Percentiles rank a stretch among this genome's conserved stretches.
These are phyloP conservation scores for Zangia roseola DNA, from an alignment of 768 basidiomycete species.

Conservation along the genomic window DNA sequence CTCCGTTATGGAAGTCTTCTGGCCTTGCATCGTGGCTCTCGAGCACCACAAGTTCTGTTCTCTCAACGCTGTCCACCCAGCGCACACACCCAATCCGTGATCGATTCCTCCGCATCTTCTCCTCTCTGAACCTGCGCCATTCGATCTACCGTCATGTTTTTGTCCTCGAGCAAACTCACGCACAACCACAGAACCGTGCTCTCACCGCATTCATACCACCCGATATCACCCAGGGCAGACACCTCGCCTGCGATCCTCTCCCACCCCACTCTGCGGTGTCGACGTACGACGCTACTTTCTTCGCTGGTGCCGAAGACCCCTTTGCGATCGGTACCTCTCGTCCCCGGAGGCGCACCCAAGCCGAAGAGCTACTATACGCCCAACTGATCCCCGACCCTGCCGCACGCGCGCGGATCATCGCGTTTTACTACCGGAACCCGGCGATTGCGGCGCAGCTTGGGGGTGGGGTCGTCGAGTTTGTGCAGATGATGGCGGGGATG, in stretches of 20 bases:
- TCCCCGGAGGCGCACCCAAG: conserved; percentile 39
- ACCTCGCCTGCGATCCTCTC: conserved; percentile 82
- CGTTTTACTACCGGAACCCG: conserved; percentile 58
- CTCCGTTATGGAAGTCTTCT: conserved; percentile 79
- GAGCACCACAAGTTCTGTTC: conserved; percentile 44
- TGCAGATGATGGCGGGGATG: conserved; percentile 52
- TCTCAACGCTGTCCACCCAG: conserved; percentile 31
- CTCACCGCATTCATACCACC: conserved; percentile 74
- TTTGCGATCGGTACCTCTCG: conserved; percentile 30
- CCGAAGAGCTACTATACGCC: conserved; percentile 53
- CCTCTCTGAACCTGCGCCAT: conserved; percentile 39
- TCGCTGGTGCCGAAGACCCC: conserved; percentile 59
- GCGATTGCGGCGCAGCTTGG: conserved; percentile 56
- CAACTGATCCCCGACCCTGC: conserved; percentile 57
- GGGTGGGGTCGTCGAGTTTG: conserved; percentile 64
- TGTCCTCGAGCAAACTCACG: conserved; percentile 63
- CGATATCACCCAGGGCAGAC: conserved; percentile 47
- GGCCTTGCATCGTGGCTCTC: conserved; percentile 65
- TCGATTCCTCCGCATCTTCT: conserved; percentile 39
- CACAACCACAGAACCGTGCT: conserved; percentile 35
- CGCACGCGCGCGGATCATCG: conserved; percentile 58
- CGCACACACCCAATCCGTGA: conserved; percentile 32
- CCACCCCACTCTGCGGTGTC: conserved; percentile 65
- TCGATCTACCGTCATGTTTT: conserved; percentile 75
- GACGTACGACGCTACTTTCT: conserved; percentile 73